Conservation (phyloP, 768 basidiomycete species). For the Mycena albidolilacea region DNA sequence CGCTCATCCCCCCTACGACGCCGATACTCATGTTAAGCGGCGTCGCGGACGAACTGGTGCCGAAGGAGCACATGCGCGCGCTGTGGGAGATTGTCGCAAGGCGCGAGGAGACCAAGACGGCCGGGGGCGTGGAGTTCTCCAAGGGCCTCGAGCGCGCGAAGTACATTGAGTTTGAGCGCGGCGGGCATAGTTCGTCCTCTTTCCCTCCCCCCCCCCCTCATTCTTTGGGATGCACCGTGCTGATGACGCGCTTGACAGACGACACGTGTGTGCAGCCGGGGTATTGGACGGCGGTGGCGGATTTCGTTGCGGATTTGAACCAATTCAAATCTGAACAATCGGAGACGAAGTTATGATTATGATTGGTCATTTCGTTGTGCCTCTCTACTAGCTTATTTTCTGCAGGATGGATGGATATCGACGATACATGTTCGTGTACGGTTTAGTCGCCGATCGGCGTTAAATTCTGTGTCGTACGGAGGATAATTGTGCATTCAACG, state of each 20-base stretch:
- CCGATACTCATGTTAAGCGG: constrained; percentile 92
- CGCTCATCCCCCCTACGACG: constrained; percentile 70
- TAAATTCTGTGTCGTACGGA: neutral
- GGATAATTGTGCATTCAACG: no score
- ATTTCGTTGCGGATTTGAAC: constrained; percentile 57
- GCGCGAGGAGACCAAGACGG: constrained; percentile 62
- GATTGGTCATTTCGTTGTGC: neutral
- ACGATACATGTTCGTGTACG: constrained; percentile 7
- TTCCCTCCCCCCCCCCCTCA: constrained; percentile 9
- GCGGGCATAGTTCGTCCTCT: constrained; percentile 65
- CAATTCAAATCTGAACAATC: constrained; percentile 9
- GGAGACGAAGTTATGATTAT: constrained; percentile 29
- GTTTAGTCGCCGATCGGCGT: neutral
- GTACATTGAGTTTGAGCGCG: constrained; percentile 69
- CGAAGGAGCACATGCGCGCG: constrained; percentile 80
- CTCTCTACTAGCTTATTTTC: constrained; percentile 6
- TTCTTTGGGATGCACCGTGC: neutral
- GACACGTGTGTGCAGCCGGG: constrained; percentile 70
- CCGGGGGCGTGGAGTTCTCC: constrained; percentile 57
- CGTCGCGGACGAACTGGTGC: constrained; percentile 78
- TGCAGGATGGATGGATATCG: constrained; percentile 29
- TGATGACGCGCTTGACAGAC: constrained; percentile 50
- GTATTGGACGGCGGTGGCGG: constrained; percentile 67
- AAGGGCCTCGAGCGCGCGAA: constrained; percentile 67
- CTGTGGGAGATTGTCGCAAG: constrained; percentile 76